phyloP scores from a whole-genome alignment of 106 monocot genomes.

The Dendrobium huoshanense region DNA sequence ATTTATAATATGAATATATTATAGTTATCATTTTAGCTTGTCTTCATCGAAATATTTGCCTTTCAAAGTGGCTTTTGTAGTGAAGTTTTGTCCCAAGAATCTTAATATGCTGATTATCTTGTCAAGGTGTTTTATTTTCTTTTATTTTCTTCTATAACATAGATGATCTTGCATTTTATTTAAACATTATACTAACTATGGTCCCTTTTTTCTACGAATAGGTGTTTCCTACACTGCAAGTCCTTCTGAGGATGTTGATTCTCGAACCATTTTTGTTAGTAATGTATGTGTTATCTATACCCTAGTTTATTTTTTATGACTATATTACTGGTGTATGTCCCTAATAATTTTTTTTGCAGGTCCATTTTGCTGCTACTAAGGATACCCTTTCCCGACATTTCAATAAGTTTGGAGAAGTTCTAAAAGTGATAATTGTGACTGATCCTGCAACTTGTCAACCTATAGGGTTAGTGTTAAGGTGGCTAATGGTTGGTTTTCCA shows the following conservation, averaged over 20 bases:
- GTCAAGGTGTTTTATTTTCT: background rate
- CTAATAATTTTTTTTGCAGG: conserved; percentile 27
- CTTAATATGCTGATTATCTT: background rate
- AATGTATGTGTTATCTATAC: conserved; percentile 31
- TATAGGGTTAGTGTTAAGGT: conserved; percentile 44
- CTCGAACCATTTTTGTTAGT: conserved; percentile 50
- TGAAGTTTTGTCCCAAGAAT: background rate
- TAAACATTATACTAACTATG: background rate
- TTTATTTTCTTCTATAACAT: background rate
- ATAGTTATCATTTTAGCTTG: background rate
- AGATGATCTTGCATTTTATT: background rate
- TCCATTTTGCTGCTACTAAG: conserved; percentile 91
- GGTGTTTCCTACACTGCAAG: conserved; percentile 43
- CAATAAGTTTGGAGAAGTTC: conserved; percentile 94
- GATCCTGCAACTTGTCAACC: conserved; percentile 86
- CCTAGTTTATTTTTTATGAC: conserved; percentile 1
- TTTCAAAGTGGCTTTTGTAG: background rate
- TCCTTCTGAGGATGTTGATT: conserved; percentile 58
- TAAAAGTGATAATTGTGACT: conserved; percentile 81
- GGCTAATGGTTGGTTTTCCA: background rate
- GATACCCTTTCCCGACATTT: conserved; percentile 88
- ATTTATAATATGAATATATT: background rate
- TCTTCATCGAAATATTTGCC: background rate
- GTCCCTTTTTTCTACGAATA: conserved; percentile 2
- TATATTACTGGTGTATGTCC: conserved; percentile 33